Evolutionary conservation across 768 basidiomycete genomes (phyloP).

Genomic region (Hygrophorus russula): DNA sequence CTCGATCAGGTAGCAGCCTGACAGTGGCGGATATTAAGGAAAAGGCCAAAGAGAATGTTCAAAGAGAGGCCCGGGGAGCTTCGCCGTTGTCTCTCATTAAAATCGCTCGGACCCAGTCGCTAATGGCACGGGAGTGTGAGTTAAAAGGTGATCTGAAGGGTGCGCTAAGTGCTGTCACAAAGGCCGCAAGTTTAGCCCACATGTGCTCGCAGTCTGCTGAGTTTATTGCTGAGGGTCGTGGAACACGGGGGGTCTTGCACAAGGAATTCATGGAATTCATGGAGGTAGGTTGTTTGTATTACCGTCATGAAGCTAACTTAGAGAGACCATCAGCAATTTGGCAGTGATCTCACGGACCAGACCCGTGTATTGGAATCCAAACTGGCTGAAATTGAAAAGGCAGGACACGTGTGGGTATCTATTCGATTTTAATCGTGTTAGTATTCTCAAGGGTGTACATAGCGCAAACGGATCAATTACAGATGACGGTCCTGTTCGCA

Average conservation of each 20-base stretch:
- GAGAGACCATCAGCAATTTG: conserved; percentile 18
- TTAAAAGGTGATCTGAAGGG: conserved; percentile 46
- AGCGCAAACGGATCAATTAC: conserved; percentile 8
- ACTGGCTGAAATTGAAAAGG: conserved; percentile 31
- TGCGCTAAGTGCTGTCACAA: conserved; percentile 50
- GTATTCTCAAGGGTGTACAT: conserved; percentile 14
- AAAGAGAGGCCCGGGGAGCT: conserved; percentile 43
- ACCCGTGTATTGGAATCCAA: conserved; percentile 33
- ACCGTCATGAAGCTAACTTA: conserved; percentile 5
- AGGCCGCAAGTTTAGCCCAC: conserved; percentile 46
- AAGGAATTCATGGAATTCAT: conserved; percentile 58
- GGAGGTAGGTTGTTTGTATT: conserved; percentile 33
- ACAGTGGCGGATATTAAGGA: conserved; percentile 32
- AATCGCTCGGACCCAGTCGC: conserved; percentile 47
- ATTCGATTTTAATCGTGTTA: conserved; percentile 9
- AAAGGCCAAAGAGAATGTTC: conserved; percentile 34
- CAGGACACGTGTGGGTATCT: conserved; percentile 7
- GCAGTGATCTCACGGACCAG: conserved; percentile 26
- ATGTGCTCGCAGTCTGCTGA: conserved; percentile 52
- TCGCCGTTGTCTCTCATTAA: conserved; percentile 52
- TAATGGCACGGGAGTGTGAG: conserved; percentile 41
- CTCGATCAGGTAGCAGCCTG: conserved; percentile 22
- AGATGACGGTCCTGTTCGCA: conserved; percentile 27
- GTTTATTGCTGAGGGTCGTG: conserved; percentile 36
- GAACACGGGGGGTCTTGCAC: conserved; percentile 42